phyloP scores from a whole-genome alignment of 805 yeast species.

The Nakazawaea pomicola region DNA sequence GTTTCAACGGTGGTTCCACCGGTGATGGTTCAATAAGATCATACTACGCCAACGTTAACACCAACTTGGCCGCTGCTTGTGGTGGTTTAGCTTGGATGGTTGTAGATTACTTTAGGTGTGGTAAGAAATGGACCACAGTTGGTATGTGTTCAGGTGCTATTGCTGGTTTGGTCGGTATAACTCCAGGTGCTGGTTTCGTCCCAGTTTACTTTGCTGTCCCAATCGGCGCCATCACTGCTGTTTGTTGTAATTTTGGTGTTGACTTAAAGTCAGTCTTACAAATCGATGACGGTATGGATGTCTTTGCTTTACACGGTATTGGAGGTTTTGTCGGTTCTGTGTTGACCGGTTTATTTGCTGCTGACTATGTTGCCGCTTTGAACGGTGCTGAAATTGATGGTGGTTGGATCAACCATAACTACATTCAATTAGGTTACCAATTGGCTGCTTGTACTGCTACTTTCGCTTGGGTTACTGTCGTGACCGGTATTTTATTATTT shows the following conservation, averaged over 20 bases:
- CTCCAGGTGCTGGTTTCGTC: slow-evolving; percentile 96
- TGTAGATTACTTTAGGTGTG: slow-evolving; percentile 81
- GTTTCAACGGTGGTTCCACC: slow-evolving; percentile 97
- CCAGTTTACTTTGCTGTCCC: slow-evolving; percentile 87
- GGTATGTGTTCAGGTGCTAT: slow-evolving; percentile 93
- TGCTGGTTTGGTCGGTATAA: slow-evolving; percentile 90
- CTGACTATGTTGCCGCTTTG: slow-evolving; percentile 79
- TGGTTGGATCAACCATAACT: slow-evolving; percentile 87
- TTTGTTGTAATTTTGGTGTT: slow-evolving; percentile 80
- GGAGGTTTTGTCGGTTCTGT: slow-evolving; percentile 86
- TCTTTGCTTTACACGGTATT: slow-evolving; percentile 88
- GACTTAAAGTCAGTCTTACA: slow-evolving; percentile 66
- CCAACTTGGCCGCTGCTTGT: slow-evolving; percentile 87
- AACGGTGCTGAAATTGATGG: slow-evolving; percentile 74
- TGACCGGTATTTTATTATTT: slow-evolving; percentile 64
- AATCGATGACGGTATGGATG: slow-evolving; percentile 94
- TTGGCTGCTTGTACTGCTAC: slow-evolving; percentile 71
- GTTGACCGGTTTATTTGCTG: slow-evolving; percentile 89
- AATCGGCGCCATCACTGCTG: slow-evolving; percentile 74
- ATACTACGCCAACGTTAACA: slow-evolving; percentile 89
- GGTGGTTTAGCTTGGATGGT: slow-evolving; percentile 96
- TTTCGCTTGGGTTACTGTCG: slow-evolving; percentile 68
- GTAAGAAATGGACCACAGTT: slow-evolving; percentile 87
- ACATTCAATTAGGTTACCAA: slow-evolving; percentile 82
- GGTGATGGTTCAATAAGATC: slow-evolving; percentile 92